Evolutionary conservation across 2,329 filamentous ascomycete species (phyloP).

Genomic region (Lojkania enalia): DNA sequence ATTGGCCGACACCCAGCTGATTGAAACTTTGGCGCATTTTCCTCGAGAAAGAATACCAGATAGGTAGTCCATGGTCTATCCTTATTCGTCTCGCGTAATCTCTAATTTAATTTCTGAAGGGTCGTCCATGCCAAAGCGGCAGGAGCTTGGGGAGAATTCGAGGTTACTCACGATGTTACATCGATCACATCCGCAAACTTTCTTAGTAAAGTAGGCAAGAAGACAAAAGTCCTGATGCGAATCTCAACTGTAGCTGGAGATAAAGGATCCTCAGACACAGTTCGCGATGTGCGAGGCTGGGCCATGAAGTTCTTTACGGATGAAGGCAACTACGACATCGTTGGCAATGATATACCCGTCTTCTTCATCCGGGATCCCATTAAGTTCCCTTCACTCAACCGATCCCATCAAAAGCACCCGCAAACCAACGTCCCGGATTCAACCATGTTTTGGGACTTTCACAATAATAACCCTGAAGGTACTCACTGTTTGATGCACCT

Average conservation of each 20-base stretch:
- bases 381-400: constrained; percentile 49
- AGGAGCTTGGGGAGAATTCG: constrained; percentile 62
- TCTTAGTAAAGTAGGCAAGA: constrained; percentile 58
- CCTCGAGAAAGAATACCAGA: constrained; percentile 65
- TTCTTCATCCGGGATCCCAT: constrained; percentile 52
- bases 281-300: constrained; percentile 55
- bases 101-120: no score
- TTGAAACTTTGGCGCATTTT: constrained; percentile 65
- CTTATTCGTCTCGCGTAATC: background rate
- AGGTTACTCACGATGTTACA: constrained; percentile 62
- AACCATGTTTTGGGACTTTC: constrained; percentile 48
- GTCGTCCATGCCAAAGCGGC: constrained; percentile 64
- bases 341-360: constrained; percentile 50
- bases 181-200: constrained; percentile 61
- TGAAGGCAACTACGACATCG: constrained; percentile 57
- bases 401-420: constrained; percentile 39
- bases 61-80: constrained; percentile 44
- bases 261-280: constrained; percentile 52
- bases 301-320: constrained; percentile 57
- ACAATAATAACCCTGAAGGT: constrained; percentile 52
- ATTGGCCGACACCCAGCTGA: constrained; percentile 63
- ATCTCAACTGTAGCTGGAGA: constrained; percentile 54
- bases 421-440: constrained; percentile 41
- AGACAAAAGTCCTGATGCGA: constrained; percentile 53
- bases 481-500: constrained; percentile 58